Percentiles rank a stretch among this genome's conserved stretches.
These are phyloP conservation scores for Penicillium soppii DNA, from an alignment of 495 filamentous ascomycete genomes.

Conservation along the genomic window DNA sequence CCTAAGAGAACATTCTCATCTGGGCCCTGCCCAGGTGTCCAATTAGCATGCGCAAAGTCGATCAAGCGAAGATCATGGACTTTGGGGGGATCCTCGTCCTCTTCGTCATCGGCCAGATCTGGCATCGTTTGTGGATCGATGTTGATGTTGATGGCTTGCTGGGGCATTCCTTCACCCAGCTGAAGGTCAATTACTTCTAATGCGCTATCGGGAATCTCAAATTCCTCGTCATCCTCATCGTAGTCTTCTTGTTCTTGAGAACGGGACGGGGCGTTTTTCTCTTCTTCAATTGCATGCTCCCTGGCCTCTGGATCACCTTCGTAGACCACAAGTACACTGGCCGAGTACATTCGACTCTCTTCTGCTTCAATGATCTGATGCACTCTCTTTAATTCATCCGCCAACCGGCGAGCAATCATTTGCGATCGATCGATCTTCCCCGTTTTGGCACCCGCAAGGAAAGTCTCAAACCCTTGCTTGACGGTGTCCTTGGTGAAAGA, in stretches of 20 bases:
- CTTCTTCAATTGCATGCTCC: constrained; percentile 62
- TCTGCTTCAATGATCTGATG: constrained; percentile 64
- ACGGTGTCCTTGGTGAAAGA: constrained; percentile 69
- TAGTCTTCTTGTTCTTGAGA: constrained; percentile 30
- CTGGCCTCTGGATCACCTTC: constrained; percentile 80
- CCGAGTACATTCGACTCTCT: constrained; percentile 92
- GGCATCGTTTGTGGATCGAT: constrained; percentile 36
- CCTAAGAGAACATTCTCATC: constrained; percentile 84
- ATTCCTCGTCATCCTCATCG: constrained; percentile 53
- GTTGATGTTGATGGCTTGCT: constrained; percentile 41
- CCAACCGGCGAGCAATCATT: constrained; percentile 61
- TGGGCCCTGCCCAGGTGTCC: constrained; percentile 80
- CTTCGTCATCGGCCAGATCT: constrained; percentile 54
- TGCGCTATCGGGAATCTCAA: constrained; percentile 45
- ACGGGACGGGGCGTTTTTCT: constrained; percentile 38
- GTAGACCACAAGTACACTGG: constrained; percentile 86
- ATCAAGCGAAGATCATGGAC: constrained; percentile 86
- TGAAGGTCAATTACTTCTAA: constrained; percentile 36
- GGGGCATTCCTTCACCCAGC: constrained; percentile 25
- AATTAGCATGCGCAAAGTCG: constrained; percentile 92
- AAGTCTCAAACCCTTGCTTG: constrained; percentile 70
- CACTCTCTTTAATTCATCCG: constrained; percentile 64
- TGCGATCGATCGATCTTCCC: constrained; percentile 51
- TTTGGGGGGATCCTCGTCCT: constrained; percentile 65
- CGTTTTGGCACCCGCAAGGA: constrained; percentile 63